Evolutionary conservation across 1,139 yeast genomes (phyloP), one percentile per base, ranked within the genome.

Genomic region (Geotrichum fermentans): DNA sequence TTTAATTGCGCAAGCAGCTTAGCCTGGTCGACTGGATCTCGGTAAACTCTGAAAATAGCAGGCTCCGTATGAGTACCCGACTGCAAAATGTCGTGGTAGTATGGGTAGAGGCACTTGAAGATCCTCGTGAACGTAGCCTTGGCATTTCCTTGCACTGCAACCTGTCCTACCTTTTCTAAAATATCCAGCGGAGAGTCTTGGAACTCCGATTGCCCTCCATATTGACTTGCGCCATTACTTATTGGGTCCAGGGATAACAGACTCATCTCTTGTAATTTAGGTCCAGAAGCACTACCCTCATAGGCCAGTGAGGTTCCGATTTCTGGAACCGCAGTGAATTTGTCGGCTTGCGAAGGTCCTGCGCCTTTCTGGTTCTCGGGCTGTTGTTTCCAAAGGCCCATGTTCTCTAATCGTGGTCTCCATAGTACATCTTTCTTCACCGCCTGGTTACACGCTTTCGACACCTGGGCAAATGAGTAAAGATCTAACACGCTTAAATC

Each of bases 341-440:
- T 6, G n/a, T 38, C 20, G 28, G 10, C 22, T 22, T 3, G 7
- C 34, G 6, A 21, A 7, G 2, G n/a, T 18, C 18, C 3, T 4
- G 22, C 24, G 4, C 24, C 21, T n/a, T 18, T 13, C 24, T 17
- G 3, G 4, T 18, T 18, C 11, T 29, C 24, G 2, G 35, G 36
- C 17, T 11, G 16, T 11, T 29, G 28, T 8, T 69, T 64, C 81
- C 83, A 79, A 4, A 79, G 61, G 0, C 74, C 78, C 66, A 83
- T 70, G 24, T 60, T 63, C 53, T 63, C 67, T 46, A 84, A 66
- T 59, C 75, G 72, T 4, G 69, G 58, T 4, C 74, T 61, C 90
- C 90, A 84, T 21, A 79, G 61, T 14, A 62, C 60, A 5, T 61
- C 65, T 47, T 65, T 58, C 58, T 61, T 57, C 4, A 64, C 64